phyloP scores from a whole-genome alignment of 176 grass and related monocot species.

The Eragrostis curvula region DNA sequence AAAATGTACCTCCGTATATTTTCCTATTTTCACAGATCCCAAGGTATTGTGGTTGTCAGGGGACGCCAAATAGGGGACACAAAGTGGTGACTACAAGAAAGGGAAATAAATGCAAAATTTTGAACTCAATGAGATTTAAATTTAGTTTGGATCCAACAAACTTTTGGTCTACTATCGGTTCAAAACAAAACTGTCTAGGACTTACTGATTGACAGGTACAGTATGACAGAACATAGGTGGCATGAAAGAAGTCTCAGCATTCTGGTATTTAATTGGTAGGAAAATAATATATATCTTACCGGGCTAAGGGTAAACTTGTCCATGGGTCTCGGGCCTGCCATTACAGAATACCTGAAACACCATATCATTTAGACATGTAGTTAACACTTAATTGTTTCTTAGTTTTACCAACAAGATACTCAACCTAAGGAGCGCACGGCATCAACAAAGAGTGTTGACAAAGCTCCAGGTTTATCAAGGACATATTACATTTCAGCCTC shows the following conservation, averaged over 20 bases:
- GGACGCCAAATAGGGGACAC: slow-evolving; percentile 79
- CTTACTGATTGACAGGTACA: not conserved
- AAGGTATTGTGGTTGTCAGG: slow-evolving; percentile 64
- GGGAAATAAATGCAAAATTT: too few relatives aligned
- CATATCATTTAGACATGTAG: not conserved
- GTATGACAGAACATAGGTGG: not conserved
- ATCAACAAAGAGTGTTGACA: too few relatives aligned
- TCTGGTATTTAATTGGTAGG: slow-evolving; percentile 38
- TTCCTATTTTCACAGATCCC: slow-evolving; percentile 80
- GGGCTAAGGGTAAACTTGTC: slow-evolving; percentile 74
- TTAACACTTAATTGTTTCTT: not conserved
- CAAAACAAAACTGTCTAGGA: not conserved
- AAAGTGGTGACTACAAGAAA: slow-evolving; percentile 60
- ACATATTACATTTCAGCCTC: too few relatives aligned
- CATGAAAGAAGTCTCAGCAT: slow-evolving; percentile 27
- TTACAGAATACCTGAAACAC: slow-evolving; percentile 80
- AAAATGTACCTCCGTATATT: slow-evolving; percentile 80
- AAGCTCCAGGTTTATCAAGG: too few relatives aligned
- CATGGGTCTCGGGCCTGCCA: slow-evolving; percentile 66
- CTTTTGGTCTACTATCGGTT: too few relatives aligned
- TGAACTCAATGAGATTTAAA: too few relatives aligned
- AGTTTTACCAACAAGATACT: slow-evolving; percentile 15
- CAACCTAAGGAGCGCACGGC: too few relatives aligned
- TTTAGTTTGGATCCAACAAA: too few relatives aligned
- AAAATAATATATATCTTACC: slow-evolving; percentile 60